These are phyloP conservation scores for Hypoxylon sp. DNA, from an alignment of 2,329 filamentous ascomycete genomes.

Conservation along the genomic window DNA sequence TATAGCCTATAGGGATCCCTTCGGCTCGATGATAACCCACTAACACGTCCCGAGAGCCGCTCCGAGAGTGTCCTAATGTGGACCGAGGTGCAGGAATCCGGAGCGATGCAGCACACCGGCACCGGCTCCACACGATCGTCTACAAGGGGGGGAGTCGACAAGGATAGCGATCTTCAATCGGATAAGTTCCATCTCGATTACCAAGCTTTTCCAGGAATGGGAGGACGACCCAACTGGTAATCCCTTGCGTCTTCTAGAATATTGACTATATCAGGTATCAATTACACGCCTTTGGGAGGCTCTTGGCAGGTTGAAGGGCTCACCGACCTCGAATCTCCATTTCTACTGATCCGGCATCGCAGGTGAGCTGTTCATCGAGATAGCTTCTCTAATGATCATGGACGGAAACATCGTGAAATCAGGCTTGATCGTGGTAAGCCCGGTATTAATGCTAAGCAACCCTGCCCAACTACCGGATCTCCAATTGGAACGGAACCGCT, in stretches of 20 bases:
- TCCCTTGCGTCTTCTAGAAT: constrained; percentile 3
- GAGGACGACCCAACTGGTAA: not conserved
- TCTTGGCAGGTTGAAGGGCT: too few relatives aligned
- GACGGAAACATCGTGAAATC: too few relatives aligned
- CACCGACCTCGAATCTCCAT: constrained; percentile 6
- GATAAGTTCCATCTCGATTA: constrained; percentile 21
- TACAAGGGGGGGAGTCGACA: constrained; percentile 4
- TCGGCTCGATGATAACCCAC: constrained; percentile 21
- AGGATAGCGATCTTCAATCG: constrained; percentile 22
- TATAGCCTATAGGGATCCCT: constrained; percentile 24
- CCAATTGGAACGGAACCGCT: constrained; percentile 1
- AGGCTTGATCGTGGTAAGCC: too few relatives aligned
- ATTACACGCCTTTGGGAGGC: not conserved
- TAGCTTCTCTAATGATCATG: too few relatives aligned
- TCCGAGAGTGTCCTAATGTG: constrained; percentile 39
- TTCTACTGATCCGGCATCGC: constrained; percentile 21
- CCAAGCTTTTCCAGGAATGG: constrained; percentile 3
- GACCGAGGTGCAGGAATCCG: constrained; percentile 35
- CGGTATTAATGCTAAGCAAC: constrained; percentile 15
- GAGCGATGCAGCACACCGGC: constrained; percentile 33
- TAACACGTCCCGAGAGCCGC: constrained; percentile 31
- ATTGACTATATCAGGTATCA: constrained; percentile 1
- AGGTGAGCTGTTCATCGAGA: constrained; percentile 1
- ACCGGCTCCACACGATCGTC: constrained; percentile 24
- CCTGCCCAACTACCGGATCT: not conserved